These are phyloP conservation scores for Nicotiana attenuata DNA, from an alignment of 257 asterid genomes.

Conservation along the genomic window DNA sequence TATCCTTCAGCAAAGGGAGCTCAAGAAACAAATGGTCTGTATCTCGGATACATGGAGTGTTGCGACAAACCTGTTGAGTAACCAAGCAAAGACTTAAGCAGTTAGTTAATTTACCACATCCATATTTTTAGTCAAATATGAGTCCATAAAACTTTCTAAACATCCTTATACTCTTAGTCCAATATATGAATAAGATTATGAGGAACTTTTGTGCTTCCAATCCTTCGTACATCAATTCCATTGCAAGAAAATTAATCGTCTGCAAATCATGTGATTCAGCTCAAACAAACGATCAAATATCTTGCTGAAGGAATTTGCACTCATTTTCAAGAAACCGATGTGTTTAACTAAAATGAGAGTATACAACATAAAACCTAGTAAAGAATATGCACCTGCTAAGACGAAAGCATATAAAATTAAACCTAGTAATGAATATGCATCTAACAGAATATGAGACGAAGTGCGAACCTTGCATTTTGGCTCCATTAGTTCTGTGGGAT, in stretches of 20 bases:
- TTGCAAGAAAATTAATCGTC: not conserved
- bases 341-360: not conserved
- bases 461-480: constrained; percentile 84
- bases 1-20: constrained; percentile 80
- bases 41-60: constrained; percentile 59
- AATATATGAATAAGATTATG: not conserved
- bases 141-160: not conserved
- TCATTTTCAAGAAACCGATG: not conserved
- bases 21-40: constrained; percentile 86
- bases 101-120: not conserved
- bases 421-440: not conserved
- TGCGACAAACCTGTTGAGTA: constrained; percentile 56
- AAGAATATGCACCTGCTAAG: not conserved
- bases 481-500: constrained; percentile 79
- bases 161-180: not conserved
- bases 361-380: not conserved
- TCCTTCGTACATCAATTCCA: not conserved
- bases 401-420: not conserved
- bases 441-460: not conserved
- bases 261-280: not conserved
- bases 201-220: not conserved
- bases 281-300: not conserved
- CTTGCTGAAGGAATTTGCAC: not conserved
- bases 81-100: constrained; percentile 5
- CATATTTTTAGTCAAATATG: not conserved